Evolutionary conservation across 1,139 yeast species (phyloP).

Genomic region (Saccharomycopsis phalli): DNA sequence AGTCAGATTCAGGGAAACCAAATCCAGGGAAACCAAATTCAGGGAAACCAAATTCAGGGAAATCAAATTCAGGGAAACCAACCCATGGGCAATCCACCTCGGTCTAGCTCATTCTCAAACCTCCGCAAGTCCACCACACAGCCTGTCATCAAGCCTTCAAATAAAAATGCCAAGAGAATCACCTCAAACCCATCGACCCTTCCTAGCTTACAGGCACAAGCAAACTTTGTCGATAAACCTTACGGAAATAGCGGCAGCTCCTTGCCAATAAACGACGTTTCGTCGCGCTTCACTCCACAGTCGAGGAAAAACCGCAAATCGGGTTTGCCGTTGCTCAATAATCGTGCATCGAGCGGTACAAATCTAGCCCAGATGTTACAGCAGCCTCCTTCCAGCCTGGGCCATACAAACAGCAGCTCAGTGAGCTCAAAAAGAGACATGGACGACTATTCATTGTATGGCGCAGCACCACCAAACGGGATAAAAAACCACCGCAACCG

Average conservation of each 20-base stretch:
- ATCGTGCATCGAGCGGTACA: constrained; percentile 10
- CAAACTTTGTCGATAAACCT: constrained; percentile 17
- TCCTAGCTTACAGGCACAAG: constrained; percentile 13
- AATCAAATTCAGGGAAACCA: background rate
- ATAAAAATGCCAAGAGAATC: constrained; percentile 4
- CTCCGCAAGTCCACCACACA: constrained; percentile 1
- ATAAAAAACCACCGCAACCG: constrained; percentile 7
- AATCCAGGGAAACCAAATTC: background rate
- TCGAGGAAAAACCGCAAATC: constrained; percentile 27
- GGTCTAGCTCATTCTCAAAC: constrained; percentile 9
- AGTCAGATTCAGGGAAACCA: background rate
- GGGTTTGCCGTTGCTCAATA: constrained; percentile 22
- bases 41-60: background rate
- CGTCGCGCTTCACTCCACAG: constrained; percentile 18
- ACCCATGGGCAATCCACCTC: background rate
- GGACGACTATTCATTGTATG: constrained; percentile 18
- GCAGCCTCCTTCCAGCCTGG: background rate
- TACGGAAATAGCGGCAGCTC: constrained; percentile 12
- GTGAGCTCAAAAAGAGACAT: constrained; percentile 11
- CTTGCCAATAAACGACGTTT: constrained; percentile 18
- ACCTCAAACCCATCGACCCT: constrained; percentile 2
- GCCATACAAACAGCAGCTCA: too few species aligned
- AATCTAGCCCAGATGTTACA: constrained; percentile 8
- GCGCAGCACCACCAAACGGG: constrained; percentile 15
- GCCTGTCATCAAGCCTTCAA: background rate